Conservation (phyloP, 2,329 filamentous ascomycete genomes). For the Aspergillus tubingensis region DNA sequence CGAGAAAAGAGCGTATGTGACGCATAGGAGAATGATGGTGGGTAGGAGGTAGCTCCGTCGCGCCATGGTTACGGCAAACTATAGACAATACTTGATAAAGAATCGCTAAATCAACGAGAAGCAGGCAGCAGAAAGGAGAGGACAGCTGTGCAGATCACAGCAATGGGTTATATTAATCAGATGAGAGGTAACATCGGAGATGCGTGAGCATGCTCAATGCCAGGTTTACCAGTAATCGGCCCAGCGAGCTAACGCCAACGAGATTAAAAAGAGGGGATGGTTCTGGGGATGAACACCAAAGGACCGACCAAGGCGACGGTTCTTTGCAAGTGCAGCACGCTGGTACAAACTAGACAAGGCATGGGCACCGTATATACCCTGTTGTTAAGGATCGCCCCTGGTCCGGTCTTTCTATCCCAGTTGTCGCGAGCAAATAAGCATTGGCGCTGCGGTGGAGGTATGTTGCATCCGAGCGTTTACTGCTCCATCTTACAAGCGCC, state of each 20-base stretch:
- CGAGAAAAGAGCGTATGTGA: conserved; percentile 27
- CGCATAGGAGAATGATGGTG: conserved; percentile 27
- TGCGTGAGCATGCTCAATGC: conserved; percentile 11
- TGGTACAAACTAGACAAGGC: neutral
- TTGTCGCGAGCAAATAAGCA: conserved; percentile 12
- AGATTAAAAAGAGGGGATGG: conserved; percentile 1
- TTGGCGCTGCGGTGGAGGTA: conserved; percentile 7
- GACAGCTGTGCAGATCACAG: conserved; percentile 12
- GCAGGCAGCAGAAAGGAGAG: conserved; percentile 12
- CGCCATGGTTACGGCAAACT: conserved; percentile 27
- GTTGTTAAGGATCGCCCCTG: conserved; percentile 20
- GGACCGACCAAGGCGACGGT: neutral
- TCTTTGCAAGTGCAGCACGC: neutral
- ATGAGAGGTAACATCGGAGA: conserved; percentile 15
- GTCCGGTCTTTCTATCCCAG: conserved; percentile 6
- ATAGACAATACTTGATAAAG: conserved; percentile 1
- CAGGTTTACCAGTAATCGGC: neutral
- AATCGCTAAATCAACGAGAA: conserved; percentile 4
- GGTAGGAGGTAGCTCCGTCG: conserved; percentile 30
- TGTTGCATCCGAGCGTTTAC: conserved; percentile 12
- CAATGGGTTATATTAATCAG: conserved; percentile 8
- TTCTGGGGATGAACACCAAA: neutral
- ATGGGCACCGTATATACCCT: conserved; percentile 8
- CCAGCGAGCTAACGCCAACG: neutral
- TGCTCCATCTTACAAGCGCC: conserved; percentile 8